These are phyloP conservation scores for Vitis hybrid DNA, from an alignment of 177 flowering plant genomes.

Conservation along the genomic window DNA sequence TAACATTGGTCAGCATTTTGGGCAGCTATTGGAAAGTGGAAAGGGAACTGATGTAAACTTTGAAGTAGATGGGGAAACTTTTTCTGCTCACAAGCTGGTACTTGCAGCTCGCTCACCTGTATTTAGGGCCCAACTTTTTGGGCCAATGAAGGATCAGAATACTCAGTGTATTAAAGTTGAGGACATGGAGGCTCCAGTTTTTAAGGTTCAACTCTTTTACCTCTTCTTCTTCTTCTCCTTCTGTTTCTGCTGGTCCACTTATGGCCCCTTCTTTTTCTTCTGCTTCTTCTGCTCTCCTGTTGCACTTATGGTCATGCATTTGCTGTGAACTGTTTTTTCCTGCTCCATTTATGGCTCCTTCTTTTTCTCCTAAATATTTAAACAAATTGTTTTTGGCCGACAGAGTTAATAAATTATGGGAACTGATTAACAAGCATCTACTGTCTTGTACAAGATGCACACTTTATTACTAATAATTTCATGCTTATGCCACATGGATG, in stretches of 20 bases:
- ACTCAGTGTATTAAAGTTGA: conserved; percentile 50
- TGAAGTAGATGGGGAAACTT: conserved; percentile 56
- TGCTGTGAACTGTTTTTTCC: background rate
- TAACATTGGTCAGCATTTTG: conserved; percentile 60
- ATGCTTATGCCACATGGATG: too few relatives aligned
- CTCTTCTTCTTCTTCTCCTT: background rate
- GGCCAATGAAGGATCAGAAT: conserved; percentile 68
- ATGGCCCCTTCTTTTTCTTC: background rate
- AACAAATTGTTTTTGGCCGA: too few relatives aligned
- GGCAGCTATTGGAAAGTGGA: conserved; percentile 57
- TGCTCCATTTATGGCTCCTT: background rate
- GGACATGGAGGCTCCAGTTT: conserved; percentile 67
- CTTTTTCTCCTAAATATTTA: too few relatives aligned
- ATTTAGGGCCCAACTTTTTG: conserved; percentile 71
- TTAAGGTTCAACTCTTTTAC: conserved; percentile 42
- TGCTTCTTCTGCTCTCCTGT: too few relatives aligned
- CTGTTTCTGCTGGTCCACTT: background rate
- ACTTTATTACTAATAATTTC: too few relatives aligned
- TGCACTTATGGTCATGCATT: background rate
- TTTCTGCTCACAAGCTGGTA: conserved; percentile 65
- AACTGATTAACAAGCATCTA: too few relatives aligned
- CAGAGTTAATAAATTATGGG: too few relatives aligned
- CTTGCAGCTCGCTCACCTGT: conserved; percentile 82
- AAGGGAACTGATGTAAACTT: conserved; percentile 57
- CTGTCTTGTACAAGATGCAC: too few relatives aligned